Percentiles rank a stretch among this genome's conserved stretches.
phyloP scores from a whole-genome alignment of 495 filamentous ascomycete genomes.

The Hypoxylon cercidicola region DNA sequence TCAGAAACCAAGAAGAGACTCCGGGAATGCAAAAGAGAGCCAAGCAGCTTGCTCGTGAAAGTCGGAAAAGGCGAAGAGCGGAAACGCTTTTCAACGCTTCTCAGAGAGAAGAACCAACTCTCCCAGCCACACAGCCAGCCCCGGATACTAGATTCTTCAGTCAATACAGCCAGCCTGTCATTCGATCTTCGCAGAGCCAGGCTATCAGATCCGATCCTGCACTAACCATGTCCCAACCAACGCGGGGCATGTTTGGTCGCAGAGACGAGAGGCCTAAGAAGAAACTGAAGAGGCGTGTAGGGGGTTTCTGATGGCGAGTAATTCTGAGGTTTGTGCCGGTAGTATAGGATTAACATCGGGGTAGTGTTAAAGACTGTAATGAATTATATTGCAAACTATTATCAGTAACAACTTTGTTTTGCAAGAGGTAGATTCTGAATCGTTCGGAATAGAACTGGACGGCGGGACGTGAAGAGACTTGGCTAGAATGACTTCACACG shows the following conservation, averaged over 20 bases:
- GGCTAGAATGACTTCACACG: slow-evolving; percentile 12
- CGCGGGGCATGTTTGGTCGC: slow-evolving; percentile 50
- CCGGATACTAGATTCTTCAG: slow-evolving; percentile 32
- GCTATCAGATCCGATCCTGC: slow-evolving; percentile 28
- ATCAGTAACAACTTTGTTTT: no score
- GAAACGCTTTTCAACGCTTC: slow-evolving; percentile 29
- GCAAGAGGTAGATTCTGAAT: no score
- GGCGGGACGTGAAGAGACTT: no score
- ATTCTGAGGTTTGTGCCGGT: neutral
- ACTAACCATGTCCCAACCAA: slow-evolving; percentile 54
- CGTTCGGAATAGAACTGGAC: no score
- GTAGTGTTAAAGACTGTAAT: no score
- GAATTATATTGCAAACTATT: no score
- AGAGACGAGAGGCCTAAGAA: slow-evolving; percentile 42
- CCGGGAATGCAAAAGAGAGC: slow-evolving; percentile 35
- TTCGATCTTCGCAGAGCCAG: slow-evolving; percentile 29
- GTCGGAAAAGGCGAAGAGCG: slow-evolving; percentile 42
- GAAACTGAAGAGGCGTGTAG: slow-evolving; percentile 45
- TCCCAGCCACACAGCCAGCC: slow-evolving; percentile 43
- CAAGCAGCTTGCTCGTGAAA: slow-evolving; percentile 39
- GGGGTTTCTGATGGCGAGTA: slow-evolving; percentile 35
- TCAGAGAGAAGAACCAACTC: slow-evolving; percentile 32
- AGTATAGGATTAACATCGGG: no score
- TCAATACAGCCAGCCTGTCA: slow-evolving; percentile 35
- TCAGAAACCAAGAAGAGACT: slow-evolving; percentile 31